Conservation (phyloP, 2,329 filamentous ascomycete genomes). For the Exserohilum turcica region DNA sequence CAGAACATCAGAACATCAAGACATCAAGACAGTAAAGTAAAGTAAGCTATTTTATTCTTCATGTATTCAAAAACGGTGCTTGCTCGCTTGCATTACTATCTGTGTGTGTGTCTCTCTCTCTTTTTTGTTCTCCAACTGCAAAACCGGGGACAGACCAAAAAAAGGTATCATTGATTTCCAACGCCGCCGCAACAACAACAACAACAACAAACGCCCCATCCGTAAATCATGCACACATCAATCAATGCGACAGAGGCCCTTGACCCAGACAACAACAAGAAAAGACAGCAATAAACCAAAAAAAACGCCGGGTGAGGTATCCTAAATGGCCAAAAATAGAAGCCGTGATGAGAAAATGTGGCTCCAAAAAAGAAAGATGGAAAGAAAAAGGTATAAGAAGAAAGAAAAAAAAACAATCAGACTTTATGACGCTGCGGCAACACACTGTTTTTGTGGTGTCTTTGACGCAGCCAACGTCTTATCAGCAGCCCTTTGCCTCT, state of each 20-base stretch:
- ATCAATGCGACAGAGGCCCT: background rate
- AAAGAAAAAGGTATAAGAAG: background rate
- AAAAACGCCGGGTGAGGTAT: conserved; percentile 1
- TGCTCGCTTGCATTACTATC: too few species aligned
- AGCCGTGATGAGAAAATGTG: background rate
- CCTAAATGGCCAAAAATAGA: background rate
- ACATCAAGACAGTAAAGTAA: too few species aligned
- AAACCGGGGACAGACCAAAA: too few species aligned
- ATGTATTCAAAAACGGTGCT: too few species aligned
- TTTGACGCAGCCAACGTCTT: background rate
- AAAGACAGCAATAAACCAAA: background rate
- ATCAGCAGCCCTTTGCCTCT: background rate
- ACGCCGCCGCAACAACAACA: too few species aligned
- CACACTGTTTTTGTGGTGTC: background rate
- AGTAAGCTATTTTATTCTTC: too few species aligned
- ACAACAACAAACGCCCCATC: background rate
- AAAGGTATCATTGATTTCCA: too few species aligned
- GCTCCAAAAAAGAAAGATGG: background rate
- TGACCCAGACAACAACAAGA: background rate
- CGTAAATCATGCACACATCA: conserved; percentile 1
- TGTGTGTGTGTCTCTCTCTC: too few species aligned
- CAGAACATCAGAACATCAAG: too few species aligned
- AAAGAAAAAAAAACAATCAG: background rate
- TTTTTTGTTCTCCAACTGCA: too few species aligned
- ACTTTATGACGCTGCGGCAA: background rate